Base-by-base conservation (phyloP, 2,329 filamentous ascomycete species). In the Orbilia blumenaviensis region DNA sequence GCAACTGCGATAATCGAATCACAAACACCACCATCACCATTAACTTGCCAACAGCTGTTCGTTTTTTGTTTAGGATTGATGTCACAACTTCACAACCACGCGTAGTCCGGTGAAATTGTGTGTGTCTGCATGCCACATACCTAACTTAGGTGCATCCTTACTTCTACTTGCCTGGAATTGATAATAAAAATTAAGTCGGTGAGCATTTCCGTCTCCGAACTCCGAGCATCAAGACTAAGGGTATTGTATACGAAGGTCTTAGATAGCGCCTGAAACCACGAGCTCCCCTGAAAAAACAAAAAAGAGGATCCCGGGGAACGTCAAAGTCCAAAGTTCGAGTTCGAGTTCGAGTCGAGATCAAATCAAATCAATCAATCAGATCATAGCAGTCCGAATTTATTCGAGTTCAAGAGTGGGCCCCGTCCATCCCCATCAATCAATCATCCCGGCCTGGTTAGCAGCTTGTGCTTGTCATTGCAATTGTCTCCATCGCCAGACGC, bases 241-340 rank as follows among this genome's bases (percentile, higher is more conserved):
- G 32, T 34, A 34, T n/a, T 41, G 16, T 5, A 12, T n/a, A 16
- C 38, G n/a, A 34, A 29, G 50, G 38, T 41, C 32, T 36, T 54
- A 32, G 25, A 38, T 38, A 41, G 48, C 44, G 38, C 9, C 50
- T 71, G 66, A 56, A 66, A 61, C 68, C 38, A 34, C 62, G 21
- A 63, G 62, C 71, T 75, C 71, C 63, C 71, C 63, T 75, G 71
- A 68, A 75, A 75, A 44, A n/a, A 42, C 10, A 16, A n/a, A 41
- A 41, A 38, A 29, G 18, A 41, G 6, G 16, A 34, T 23, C 9
- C 42, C 9, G 42, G 42, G 42, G 42, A 12, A n/a, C n/a, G n/a
- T 23, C 18, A 12, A 23, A 16, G n/a, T n/a, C 16, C 4, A 16
- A 25, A 36, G 32, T 21, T 21, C 32, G 18, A 18, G 50, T 3